Evolutionary conservation across 176 grass and related monocot species (phyloP).

Genomic region (Carex scoparia): DNA sequence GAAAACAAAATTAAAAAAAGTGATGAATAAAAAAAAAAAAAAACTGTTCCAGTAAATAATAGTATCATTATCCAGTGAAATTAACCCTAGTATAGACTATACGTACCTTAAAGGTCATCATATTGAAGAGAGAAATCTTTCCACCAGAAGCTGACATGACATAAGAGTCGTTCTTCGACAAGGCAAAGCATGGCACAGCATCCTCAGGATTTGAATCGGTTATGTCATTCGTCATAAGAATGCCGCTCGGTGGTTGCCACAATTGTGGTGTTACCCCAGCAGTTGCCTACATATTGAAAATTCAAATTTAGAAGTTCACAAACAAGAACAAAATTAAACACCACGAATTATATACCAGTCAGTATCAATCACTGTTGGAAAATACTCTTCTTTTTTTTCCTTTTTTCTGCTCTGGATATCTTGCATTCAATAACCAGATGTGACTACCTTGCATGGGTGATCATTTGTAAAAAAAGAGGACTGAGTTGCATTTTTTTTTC

Average conservation of each 20-base stretch:
- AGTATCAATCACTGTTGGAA: neutral
- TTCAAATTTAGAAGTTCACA: constrained; percentile 25
- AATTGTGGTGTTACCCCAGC: constrained; percentile 65
- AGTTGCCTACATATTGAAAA: constrained; percentile 57
- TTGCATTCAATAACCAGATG: neutral
- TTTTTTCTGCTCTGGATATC: neutral
- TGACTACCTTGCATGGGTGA: neutral
- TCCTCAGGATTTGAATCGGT: constrained; percentile 87
- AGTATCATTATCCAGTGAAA: neutral
- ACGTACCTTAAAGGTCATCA: constrained; percentile 99
- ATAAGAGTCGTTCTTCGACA: constrained; percentile 99
- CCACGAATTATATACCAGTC: neutral
- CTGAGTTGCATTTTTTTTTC: neutral
- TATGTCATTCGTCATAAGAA: constrained; percentile 98
- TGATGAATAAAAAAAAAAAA: too few species aligned
- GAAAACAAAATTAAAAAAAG: neutral
- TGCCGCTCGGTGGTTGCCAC: constrained; percentile 96
- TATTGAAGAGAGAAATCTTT: constrained; percentile 97
- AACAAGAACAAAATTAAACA: constrained; percentile 13
- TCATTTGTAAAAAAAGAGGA: neutral
- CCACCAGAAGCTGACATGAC: constrained; percentile 99
- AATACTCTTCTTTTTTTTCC: neutral
- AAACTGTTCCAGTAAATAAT: neutral
- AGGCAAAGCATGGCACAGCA: constrained; percentile 86
- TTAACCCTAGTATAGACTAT: neutral